phyloP scores from a whole-genome alignment of 2,329 filamentous ascomycete genomes.

The Monosporascus sp. region DNA sequence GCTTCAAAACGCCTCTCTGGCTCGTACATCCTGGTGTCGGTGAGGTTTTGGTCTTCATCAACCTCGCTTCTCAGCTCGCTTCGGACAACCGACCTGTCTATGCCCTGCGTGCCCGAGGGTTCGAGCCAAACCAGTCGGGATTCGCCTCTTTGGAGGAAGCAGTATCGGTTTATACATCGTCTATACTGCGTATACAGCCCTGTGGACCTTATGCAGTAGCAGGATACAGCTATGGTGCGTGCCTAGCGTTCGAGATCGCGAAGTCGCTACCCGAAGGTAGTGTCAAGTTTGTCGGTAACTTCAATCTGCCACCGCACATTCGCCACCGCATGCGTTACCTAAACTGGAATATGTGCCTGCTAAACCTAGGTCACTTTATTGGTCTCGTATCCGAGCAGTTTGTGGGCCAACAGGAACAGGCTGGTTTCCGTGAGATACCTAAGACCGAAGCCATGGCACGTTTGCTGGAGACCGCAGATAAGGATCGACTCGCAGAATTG shows the following conservation, averaged over 20 bases:
- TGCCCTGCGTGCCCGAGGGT: slow-evolving; percentile 39
- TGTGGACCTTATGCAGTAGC: slow-evolving; percentile 45
- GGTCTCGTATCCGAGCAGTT: slow-evolving; percentile 30
- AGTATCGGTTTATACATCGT: slow-evolving; percentile 32
- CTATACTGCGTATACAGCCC: slow-evolving; percentile 39
- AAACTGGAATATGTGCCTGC: slow-evolving; percentile 31
- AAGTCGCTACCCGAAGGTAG: slow-evolving; percentile 37
- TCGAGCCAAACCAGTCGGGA: slow-evolving; percentile 30
- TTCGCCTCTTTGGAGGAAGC: slow-evolving; percentile 36
- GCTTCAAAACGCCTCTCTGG: slow-evolving; percentile 32
- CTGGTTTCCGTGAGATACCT: not conserved
- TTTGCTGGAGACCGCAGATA: slow-evolving; percentile 17
- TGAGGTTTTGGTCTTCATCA: slow-evolving; percentile 37
- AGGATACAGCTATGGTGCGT: slow-evolving; percentile 46
- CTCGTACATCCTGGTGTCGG: slow-evolving; percentile 37
- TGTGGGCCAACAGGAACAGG: slow-evolving; percentile 2
- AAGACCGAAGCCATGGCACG: slow-evolving; percentile 4
- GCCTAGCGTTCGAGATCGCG: slow-evolving; percentile 45
- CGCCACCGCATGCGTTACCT: slow-evolving; percentile 36
- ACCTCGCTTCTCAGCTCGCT: slow-evolving; percentile 30
- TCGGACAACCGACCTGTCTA: slow-evolving; percentile 39
- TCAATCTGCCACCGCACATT: slow-evolving; percentile 46
- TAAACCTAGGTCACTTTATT: slow-evolving; percentile 36
- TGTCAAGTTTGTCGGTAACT: slow-evolving; percentile 38
- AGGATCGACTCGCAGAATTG: slow-evolving; percentile 24